A percentile compares a stretch with the other conserved stretches of the same genome.
Evolutionary conservation across 2,329 filamentous ascomycete genomes (phyloP).

Genomic region (Phialocephala subalpina): DNA sequence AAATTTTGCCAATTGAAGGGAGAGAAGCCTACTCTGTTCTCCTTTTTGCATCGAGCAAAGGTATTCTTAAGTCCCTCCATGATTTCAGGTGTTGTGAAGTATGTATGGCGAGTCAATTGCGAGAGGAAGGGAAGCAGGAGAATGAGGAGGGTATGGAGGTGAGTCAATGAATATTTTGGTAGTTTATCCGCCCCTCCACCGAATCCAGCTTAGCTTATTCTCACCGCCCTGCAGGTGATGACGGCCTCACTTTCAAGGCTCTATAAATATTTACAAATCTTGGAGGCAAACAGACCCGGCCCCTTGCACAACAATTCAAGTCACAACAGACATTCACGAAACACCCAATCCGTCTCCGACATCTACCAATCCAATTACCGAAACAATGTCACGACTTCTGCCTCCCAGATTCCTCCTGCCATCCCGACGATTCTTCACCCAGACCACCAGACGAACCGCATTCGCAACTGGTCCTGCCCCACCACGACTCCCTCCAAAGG

Average conservation of each 20-base stretch:
- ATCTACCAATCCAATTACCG: neutral
- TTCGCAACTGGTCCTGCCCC: constrained; percentile 72
- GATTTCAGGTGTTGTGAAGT: constrained; percentile 24
- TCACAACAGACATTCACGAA: constrained; percentile 11
- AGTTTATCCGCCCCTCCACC: constrained; percentile 33
- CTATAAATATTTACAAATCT: neutral
- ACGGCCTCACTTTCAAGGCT: neutral
- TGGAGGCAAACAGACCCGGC: too few relatives aligned
- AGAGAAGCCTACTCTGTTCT: constrained; percentile 49
- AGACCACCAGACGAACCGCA: constrained; percentile 40
- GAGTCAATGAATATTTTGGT: constrained; percentile 33
- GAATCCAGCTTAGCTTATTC: constrained; percentile 16
- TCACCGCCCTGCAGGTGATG: constrained; percentile 29
- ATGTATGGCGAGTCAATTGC: constrained; percentile 31
- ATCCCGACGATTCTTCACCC: constrained; percentile 40
- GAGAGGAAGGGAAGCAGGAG: constrained; percentile 6
- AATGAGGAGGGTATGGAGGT: constrained; percentile 18
- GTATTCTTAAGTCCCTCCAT: constrained; percentile 61
- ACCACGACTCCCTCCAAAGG: constrained; percentile 84
- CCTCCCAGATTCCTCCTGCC: constrained; percentile 37
- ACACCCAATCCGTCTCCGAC: too few relatives aligned
- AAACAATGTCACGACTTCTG: constrained; percentile 41
- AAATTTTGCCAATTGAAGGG: neutral
- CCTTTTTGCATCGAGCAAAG: constrained; percentile 64
- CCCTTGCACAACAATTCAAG: neutral